Conservation (phyloP, 805 yeast species). For the Saturnispora bothae region DNA sequence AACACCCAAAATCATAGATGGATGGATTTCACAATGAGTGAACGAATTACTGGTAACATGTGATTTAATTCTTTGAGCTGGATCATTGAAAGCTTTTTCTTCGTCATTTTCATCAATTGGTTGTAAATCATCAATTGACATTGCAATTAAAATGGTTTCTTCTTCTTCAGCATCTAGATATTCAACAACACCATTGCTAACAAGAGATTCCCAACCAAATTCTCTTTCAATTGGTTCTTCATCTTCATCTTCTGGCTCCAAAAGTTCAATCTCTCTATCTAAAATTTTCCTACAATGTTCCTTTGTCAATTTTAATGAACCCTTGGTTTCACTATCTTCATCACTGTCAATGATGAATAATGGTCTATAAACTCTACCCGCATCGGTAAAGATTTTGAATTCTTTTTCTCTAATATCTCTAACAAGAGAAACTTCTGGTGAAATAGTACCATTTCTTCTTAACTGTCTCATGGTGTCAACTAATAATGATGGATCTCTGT, state of each 20-base stretch:
- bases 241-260: conserved; percentile 33
- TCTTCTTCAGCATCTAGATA: conserved; percentile 98
- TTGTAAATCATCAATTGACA: conserved; percentile 95
- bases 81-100: conserved; percentile 35
- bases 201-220: conserved; percentile 78
- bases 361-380: conserved; percentile 97
- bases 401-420: conserved; percentile 96
- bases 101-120: conserved; percentile 33
- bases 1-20: conserved; percentile 96
- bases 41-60: conserved; percentile 54
- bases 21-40: conserved; percentile 98
- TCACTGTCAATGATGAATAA: conserved; percentile 88
- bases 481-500: conserved; percentile 87
- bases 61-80: conserved; percentile 77
- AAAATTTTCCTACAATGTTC: conserved; percentile 69
- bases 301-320: conserved; percentile 75
- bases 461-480: conserved; percentile 84
- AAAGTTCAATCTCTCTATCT: conserved; percentile 51
- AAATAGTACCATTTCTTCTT: conserved; percentile 90
- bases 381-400: conserved; percentile 93
- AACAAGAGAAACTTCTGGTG: conserved; percentile 92
- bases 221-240: conserved; percentile 32
- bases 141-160: conserved; percentile 95
- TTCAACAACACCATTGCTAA: conserved; percentile 82
- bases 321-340: conserved; percentile 52